Evolutionary conservation across 2,329 filamentous ascomycete genomes (phyloP), one percentile per base, ranked within the genome.

Genomic region (Colletotrichum sp.): DNA sequence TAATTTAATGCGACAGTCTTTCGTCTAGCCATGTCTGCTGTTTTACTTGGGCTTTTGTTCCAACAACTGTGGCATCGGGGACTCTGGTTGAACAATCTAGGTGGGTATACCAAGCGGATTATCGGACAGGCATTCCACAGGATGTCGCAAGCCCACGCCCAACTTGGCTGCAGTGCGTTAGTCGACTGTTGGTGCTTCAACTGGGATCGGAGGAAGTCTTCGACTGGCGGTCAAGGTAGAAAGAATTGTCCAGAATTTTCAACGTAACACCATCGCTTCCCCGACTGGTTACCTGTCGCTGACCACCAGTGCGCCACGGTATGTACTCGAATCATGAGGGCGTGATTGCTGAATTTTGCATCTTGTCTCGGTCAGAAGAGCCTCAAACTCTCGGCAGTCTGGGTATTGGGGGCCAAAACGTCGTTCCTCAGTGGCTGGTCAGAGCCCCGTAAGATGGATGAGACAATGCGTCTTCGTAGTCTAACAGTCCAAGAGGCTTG

Each of bases 211-310:
- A 72, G 63, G 26, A 36, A 15, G 44, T 12, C 15, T 44, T 30
- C 49, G 39, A 67, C 9, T 71, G 74, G 62, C 69, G 69, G 69
- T 77, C 74, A 71, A 66, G 52, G 24, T 26, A 49, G 32, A 69
- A 59, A 9, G 7, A 59, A 39, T 6, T 30, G 12, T 16, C 12
- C 32, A 60, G 59, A 12, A n/a, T 28, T 34, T 26, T n/a, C 26
- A 44, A 36, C 32, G 39, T 39, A 60, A 18, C 26, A 55, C 71
- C 60, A 36, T 26, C 57, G 32, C 24, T 26, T 39, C 24, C 36
- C 60, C 8, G 36, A 15, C 63, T 36, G n/a, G 30, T 21, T 21
- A 15, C 28, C 30, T 9, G 24, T 66, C 26, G 62, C 75, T 71
- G 62, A 64, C 67, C 72, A 63, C 39, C 49, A 30, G 57, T 34